Conservation (phyloP, 306 rosid species). For the Biancaea sappan region DNA sequence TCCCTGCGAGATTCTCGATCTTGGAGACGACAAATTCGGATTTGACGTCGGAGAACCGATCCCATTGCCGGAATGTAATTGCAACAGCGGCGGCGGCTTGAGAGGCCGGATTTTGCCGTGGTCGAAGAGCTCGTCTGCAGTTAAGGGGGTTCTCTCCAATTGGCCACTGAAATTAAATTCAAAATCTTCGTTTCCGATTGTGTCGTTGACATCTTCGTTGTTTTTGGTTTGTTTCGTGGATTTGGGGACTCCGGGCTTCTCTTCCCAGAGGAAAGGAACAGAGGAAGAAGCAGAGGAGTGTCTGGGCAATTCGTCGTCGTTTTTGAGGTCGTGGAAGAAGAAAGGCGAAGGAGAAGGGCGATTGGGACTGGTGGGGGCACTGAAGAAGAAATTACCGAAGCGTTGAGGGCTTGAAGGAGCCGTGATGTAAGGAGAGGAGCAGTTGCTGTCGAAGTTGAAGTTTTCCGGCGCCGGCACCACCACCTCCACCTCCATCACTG, state of each 20-base stretch:
- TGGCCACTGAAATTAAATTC: conserved; percentile 65
- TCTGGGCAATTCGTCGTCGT: conserved; percentile 21
- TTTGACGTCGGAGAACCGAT: conserved; percentile 20
- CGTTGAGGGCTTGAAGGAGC: conserved; percentile 93
- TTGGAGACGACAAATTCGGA: conserved; percentile 36
- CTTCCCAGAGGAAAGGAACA: conserved; percentile 65
- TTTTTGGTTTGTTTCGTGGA: conserved; percentile 20
- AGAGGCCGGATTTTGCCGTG: conserved; percentile 78
- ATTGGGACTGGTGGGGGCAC: conserved; percentile 89
- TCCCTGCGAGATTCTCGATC: conserved; percentile 43
- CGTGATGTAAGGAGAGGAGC: conserved; percentile 83
- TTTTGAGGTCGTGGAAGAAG: conserved; percentile 33
- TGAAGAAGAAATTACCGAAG: conserved; percentile 62
- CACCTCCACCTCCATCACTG: conserved; percentile 35
- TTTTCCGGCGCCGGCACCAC: conserved; percentile 42
- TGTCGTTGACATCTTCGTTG: background rate
- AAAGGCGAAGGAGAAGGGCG: conserved; percentile 42
- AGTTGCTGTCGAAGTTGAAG: conserved; percentile 77
- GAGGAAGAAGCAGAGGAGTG: conserved; percentile 46
- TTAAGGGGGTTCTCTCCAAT: conserved; percentile 44
- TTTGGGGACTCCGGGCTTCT: conserved; percentile 60
- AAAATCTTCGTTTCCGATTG: conserved; percentile 42
- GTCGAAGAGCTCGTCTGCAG: conserved; percentile 86
- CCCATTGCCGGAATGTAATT: conserved; percentile 32
- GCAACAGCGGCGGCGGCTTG: conserved; percentile 58